Evolutionary conservation across 2,329 filamentous ascomycete species (phyloP), one percentile per base, ranked within the genome.

Genomic region (Aspergillus sp.): DNA sequence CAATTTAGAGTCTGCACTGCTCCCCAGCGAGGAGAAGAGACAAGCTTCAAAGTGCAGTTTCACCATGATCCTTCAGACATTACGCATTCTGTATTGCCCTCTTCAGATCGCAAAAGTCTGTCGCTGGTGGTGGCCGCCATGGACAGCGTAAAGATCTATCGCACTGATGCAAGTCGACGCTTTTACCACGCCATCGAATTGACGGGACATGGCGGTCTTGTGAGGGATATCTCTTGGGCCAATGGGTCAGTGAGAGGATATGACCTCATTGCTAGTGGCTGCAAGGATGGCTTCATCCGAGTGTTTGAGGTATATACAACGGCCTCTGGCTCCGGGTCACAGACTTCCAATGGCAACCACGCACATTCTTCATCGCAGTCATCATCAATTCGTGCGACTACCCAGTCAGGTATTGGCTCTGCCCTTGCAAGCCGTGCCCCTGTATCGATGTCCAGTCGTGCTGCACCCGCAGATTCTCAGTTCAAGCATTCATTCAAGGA

Each of bases 161-260:
- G 95, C 56, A 94, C 91, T 2, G 80, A 87, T 78, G 78, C 86
- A 72, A 80, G 84, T 57, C 90, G 90, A 62, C 89, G 91, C 61
- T 96, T 98, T 72, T 96, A 96, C 73, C 85, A 91, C 7, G 92
- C 92, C 0, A 88, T 89, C 19, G 89, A 92, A 71, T 80, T 98
- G 15, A 81, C 82, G 30, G 87, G 88, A 1, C 90, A 96, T 68
- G 83, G 86, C 7, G 88, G 88, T 0, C 82, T 98, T 41, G 90
- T 97, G 6, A 84, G 94, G 51, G 93, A 97, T 73, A 86, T 97
- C 1, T 89, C 91, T 2, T 99, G 95, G 95, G 92, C 94, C 1
- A 90, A 92, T 51, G 94, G 92, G 11, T 96, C 92, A 65, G 92
- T 96, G 69, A 83, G 93, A 41, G 94, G 94, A 1, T 94, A 91